Base-by-base conservation (phyloP, 108 stramenopile species). In the Stephanodiscus triporus region DNA sequence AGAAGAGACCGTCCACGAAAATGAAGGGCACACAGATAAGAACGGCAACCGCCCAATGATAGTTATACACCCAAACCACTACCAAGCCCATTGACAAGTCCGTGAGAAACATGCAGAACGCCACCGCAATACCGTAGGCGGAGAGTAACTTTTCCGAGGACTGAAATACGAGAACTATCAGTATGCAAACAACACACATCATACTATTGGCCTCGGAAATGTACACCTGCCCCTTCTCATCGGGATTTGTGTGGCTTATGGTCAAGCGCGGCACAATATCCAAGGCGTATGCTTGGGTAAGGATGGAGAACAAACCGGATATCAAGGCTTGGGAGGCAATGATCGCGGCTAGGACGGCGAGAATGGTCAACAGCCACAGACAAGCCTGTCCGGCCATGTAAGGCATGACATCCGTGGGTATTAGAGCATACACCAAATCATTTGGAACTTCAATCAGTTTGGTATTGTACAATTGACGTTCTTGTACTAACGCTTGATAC, bases 1-100 rank as follows among this genome's bases (percentile, higher is more conserved):
- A 4, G 53, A 54, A 54, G 53, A 54, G 53, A 54, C 8, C 53
- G 16, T 54, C 53, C 53, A 54, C 53, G 23, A 54, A 54, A 54
- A 54, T 14, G 11, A 54, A 54, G 53, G 53, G 53, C 53, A 54
- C 13, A 27, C 53, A 54, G 53, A 23, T 0, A 54, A 54, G 9
- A 22, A 54, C 53, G 9, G 16, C 53, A 0, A 54, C 20, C 3
- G 26, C 20, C 53, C 53, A 54, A 2, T 54, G 53, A 14, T 16
- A 22, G 24, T 54, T 54, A 9, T 14, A 54, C 9, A 54, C 53
- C 19, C 20, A 54, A 10, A 3, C 4, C 20, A 26, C 0, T 26
- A 54, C 53, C 9, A 24, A 1, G 9, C 24, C 23, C 53, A 54
- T 54, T 2, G 16, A 26, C 1, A 54, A 16, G 20, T 54, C 53